Percentiles rank a stretch among this genome's conserved stretches.
phyloP scores from a whole-genome alignment of 805 yeast species.

The Tetrapisispora pingtungensis region DNA sequence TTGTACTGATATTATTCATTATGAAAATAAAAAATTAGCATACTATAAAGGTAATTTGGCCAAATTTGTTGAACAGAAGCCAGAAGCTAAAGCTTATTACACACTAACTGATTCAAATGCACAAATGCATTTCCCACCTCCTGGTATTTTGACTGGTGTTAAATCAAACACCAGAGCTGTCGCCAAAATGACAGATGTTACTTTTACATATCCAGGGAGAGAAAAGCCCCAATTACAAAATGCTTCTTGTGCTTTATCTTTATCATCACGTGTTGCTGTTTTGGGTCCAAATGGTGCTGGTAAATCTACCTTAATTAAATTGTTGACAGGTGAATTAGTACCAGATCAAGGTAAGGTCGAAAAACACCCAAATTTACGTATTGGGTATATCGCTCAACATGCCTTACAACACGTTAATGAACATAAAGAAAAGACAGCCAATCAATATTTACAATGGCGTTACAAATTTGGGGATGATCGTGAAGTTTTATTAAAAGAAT shows the following conservation, averaged over 20 bases:
- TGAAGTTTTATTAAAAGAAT: slow-evolving; percentile 87
- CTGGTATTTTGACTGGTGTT: slow-evolving; percentile 96
- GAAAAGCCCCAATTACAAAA: slow-evolving; percentile 66
- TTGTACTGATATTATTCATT: slow-evolving; percentile 93
- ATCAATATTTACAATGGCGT: slow-evolving; percentile 97
- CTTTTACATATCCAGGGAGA: slow-evolving; percentile 86
- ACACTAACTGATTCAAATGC: slow-evolving; percentile 87
- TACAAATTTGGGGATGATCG: slow-evolving; percentile 96
- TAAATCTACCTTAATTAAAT: slow-evolving; percentile 88
- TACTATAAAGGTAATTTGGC: slow-evolving; percentile 95
- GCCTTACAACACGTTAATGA: slow-evolving; percentile 95
- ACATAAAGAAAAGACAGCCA: slow-evolving; percentile 96
- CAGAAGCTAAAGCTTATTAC: slow-evolving; percentile 94
- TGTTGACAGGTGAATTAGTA: slow-evolving; percentile 82
- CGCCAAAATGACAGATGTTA: slow-evolving; percentile 75
- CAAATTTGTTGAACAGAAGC: slow-evolving; percentile 81
- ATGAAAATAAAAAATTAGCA: slow-evolving; percentile 87
- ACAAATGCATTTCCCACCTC: slow-evolving; percentile 97
- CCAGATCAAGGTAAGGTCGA: slow-evolving; percentile 87
- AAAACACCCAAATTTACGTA: slow-evolving; percentile 95
- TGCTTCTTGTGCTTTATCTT: slow-evolving; percentile 83
- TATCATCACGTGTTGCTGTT: slow-evolving; percentile 95
- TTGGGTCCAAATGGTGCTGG: slow-evolving; percentile 99
- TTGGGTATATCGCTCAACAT: slow-evolving; percentile 97
- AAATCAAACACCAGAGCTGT: slow-evolving; percentile 91